Conservation (phyloP, 768 basidiomycete species). For the Mycena albidolilacea region DNA sequence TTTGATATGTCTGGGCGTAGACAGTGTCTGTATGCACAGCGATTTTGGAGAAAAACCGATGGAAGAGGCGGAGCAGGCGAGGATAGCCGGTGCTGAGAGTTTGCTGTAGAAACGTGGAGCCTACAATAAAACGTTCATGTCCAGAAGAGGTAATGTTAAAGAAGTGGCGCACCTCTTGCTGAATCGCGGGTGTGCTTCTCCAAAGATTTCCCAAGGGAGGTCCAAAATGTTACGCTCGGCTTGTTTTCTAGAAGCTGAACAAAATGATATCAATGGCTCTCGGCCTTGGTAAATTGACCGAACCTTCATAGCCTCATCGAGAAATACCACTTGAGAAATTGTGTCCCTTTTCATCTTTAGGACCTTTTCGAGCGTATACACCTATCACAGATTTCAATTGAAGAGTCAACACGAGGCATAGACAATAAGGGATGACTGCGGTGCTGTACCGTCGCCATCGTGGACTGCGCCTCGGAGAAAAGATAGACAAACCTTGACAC, state of each 20-base stretch:
- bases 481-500: constrained; percentile 76
- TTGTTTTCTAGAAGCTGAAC: constrained; percentile 87
- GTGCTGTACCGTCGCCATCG: background rate
- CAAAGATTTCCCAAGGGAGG: constrained; percentile 80
- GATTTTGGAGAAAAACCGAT: constrained; percentile 97
- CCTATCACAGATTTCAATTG: constrained; percentile 59
- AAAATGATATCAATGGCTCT: background rate
- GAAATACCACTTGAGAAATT: constrained; percentile 80
- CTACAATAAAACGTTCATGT: constrained; percentile 56
- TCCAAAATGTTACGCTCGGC: constrained; percentile 94
- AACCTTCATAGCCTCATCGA: constrained; percentile 96
- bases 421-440: background rate
- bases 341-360: constrained; percentile 90
- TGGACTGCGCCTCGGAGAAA: background rate
- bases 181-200: constrained; percentile 89
- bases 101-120: constrained; percentile 92
- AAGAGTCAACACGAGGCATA: background rate
- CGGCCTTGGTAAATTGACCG: background rate
- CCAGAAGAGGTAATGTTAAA: background rate
- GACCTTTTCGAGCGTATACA: constrained; percentile 96
- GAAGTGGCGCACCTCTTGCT: constrained; percentile 70
- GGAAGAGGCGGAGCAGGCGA: constrained; percentile 89
- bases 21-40: constrained; percentile 96
- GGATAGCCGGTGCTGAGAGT: constrained; percentile 91
- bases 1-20: constrained; percentile 88